These are phyloP conservation scores for Stagonosporopsis vannaccii DNA, from an alignment of 2,329 filamentous ascomycete genomes.

Conservation along the genomic window DNA sequence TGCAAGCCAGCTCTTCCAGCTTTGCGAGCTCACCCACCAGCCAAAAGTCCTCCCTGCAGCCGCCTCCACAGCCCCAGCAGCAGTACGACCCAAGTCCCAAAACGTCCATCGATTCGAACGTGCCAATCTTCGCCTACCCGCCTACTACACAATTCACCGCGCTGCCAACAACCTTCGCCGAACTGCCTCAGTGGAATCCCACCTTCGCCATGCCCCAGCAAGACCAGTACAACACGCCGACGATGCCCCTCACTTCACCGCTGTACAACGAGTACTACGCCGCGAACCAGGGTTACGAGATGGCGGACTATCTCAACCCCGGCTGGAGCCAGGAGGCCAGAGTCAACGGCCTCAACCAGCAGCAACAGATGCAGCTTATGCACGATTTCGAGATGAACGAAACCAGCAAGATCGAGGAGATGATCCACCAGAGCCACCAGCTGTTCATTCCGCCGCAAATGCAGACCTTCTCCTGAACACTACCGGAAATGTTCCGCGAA, in stretches of 20 bases:
- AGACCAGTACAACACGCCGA: conserved; percentile 36
- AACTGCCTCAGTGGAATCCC: conserved; percentile 48
- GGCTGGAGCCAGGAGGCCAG: conserved; percentile 62
- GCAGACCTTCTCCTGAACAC: conserved; percentile 36
- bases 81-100: conserved; percentile 43
- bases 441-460: conserved; percentile 43
- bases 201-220: conserved; percentile 45
- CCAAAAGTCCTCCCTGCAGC: conserved; percentile 34
- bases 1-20: conserved; percentile 25
- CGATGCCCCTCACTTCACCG: conserved; percentile 36
- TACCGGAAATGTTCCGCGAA: background rate
- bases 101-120: conserved; percentile 35
- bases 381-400: conserved; percentile 71
- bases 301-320: conserved; percentile 58
- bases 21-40: conserved; percentile 30
- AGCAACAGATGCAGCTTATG: conserved; percentile 86
- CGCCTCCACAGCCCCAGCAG: conserved; percentile 32
- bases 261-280: conserved; percentile 47
- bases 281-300: conserved; percentile 45
- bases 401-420: conserved; percentile 49
- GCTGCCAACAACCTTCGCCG: conserved; percentile 47
- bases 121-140: conserved; percentile 41
- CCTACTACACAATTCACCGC: conserved; percentile 41
- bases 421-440: conserved; percentile 52
- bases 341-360: conserved; percentile 68